A percentile compares a stretch with the other conserved stretches of the same genome.
phyloP scores from a whole-genome alignment of 441 rosid genomes.

The Pelargonium cotyledonis region DNA sequence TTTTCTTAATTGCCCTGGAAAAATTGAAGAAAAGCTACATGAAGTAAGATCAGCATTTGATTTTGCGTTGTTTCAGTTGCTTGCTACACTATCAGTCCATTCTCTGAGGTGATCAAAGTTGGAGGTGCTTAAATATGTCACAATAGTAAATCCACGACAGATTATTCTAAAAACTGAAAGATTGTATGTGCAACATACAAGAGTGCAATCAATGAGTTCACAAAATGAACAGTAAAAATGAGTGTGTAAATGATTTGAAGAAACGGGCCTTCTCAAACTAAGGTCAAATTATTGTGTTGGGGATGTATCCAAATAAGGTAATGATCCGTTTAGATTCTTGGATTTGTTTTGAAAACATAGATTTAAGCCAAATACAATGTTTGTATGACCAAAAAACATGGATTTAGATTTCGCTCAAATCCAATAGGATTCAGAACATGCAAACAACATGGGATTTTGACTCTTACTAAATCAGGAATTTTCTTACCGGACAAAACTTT shows the following conservation, averaged over 20 bases:
- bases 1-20: constrained; percentile 50
- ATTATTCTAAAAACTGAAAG: background rate
- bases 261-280: background rate
- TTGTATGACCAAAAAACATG: too few relatives aligned
- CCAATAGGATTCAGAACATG: too few relatives aligned
- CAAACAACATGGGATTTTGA: too few relatives aligned
- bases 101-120: background rate
- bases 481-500: too few relatives aligned
- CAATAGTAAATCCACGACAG: background rate
- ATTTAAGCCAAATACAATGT: too few relatives aligned
- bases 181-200: background rate
- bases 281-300: too few relatives aligned
- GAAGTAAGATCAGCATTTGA: background rate
- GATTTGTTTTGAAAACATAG: too few relatives aligned
- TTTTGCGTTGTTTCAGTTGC: background rate
- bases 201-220: background rate
- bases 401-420: too few relatives aligned
- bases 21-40: constrained; percentile 9
- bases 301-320: too few relatives aligned
- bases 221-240: background rate
- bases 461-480: too few relatives aligned
- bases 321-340: too few relatives aligned
- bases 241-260: background rate
- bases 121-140: background rate
- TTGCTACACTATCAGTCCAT: background rate